Conservation (phyloP, 768 basidiomycete genomes). For the Clathrus columnatus region DNA sequence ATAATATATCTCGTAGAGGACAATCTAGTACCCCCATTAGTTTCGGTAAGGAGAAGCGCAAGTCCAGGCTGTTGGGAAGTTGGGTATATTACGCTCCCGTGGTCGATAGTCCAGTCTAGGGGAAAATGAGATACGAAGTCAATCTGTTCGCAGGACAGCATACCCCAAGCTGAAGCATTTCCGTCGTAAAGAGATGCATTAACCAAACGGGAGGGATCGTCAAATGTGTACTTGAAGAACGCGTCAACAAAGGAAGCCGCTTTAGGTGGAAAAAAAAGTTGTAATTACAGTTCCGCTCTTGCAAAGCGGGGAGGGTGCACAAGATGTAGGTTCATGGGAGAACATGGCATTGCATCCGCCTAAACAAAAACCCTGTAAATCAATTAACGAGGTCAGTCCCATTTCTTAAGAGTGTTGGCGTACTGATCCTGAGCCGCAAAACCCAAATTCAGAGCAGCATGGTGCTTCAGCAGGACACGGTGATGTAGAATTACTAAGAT, state of each 20-base stretch:
- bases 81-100: slow-evolving; percentile 57
- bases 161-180: slow-evolving; percentile 62
- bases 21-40: slow-evolving; percentile 67
- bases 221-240: slow-evolving; percentile 43
- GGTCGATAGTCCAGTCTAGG: slow-evolving; percentile 65
- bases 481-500: slow-evolving; percentile 28
- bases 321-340: slow-evolving; percentile 57
- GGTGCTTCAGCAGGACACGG: slow-evolving; percentile 30
- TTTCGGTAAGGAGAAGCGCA: slow-evolving; percentile 56
- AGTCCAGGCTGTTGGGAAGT: slow-evolving; percentile 57
- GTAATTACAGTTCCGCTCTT: slow-evolving; percentile 44
- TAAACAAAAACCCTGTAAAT: slow-evolving; percentile 52
- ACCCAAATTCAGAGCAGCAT: slow-evolving; percentile 48
- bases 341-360: slow-evolving; percentile 80
- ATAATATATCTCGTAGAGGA: slow-evolving; percentile 76
- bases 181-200: slow-evolving; percentile 66
- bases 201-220: slow-evolving; percentile 52
- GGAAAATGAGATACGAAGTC: neutral
- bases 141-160: slow-evolving; percentile 1
- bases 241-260: slow-evolving; percentile 13
- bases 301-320: slow-evolving; percentile 66
- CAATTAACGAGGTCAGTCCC: slow-evolving; percentile 12
- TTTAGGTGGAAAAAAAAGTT: neutral
- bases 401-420: slow-evolving; percentile 12
- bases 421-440: slow-evolving; percentile 38